phyloP scores from a whole-genome alignment of 2,329 filamentous ascomycete genomes.

The Aspergillus clavatus region DNA sequence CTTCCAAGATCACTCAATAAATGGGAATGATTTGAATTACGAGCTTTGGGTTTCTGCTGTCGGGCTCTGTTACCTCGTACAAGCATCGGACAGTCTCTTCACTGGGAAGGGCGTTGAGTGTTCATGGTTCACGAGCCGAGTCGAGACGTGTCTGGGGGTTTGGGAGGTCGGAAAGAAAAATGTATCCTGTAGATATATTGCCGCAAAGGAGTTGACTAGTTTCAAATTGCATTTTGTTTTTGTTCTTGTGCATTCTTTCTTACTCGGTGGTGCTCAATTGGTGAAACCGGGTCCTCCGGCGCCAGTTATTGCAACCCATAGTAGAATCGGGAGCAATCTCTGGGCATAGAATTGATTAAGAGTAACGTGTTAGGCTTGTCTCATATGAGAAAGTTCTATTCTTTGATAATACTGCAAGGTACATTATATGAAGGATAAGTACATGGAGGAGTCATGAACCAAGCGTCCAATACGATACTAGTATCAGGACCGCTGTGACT shows the following conservation, averaged over 20 bases:
- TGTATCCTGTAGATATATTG: constrained; percentile 34
- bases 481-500: background rate
- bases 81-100: constrained; percentile 5
- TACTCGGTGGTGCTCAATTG: background rate
- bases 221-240: constrained; percentile 15
- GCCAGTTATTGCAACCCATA: background rate
- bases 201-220: constrained; percentile 24
- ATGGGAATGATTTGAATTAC: constrained; percentile 10
- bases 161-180: constrained; percentile 7
- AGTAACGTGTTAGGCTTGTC: no score
- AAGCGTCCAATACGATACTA: constrained; percentile 17
- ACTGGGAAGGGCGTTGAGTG: constrained; percentile 1
- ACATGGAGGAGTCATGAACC: background rate
- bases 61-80: constrained; percentile 6
- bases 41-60: constrained; percentile 5
- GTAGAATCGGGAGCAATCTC: background rate
- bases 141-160: constrained; percentile 3
- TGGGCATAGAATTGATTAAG: no score
- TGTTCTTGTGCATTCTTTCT: constrained; percentile 5
- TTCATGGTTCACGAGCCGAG: background rate
- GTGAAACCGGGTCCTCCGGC: background rate
- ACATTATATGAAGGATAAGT: background rate
- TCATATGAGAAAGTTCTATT: background rate
- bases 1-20: constrained; percentile 59
- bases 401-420: constrained; percentile 5